Evolutionary conservation across 2,329 filamentous ascomycete genomes (phyloP), one percentile per base, ranked within the genome.

Genomic region (Exophiala calicioides): DNA sequence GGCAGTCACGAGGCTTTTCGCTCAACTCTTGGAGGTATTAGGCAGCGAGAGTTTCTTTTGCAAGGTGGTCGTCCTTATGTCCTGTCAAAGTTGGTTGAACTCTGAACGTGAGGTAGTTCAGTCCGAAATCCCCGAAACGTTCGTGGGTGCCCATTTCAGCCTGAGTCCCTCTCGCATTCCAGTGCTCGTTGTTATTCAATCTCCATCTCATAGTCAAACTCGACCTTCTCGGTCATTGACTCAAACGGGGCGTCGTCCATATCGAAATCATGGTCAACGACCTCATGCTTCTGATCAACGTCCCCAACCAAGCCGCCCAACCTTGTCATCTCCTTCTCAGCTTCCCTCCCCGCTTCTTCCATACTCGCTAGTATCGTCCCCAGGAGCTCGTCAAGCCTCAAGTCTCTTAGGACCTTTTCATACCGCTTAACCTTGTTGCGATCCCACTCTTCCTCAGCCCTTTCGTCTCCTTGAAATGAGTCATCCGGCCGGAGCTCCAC

Each of bases 331-430:
- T 73, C 69, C n/a, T 59, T 57, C 16, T 71, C 67, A 0, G 81
- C 80, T 1, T 82, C 61, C 0, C 62, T 49, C 50, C 79, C 82
- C 0, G 78, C 83, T 20, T 70, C 65, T 39, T 84, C 82, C 39
- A 86, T 71, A 0, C 81, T 84, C 0, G 54, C 57, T 40, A 87
- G 72, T 7, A 88, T 74, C 5, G 68, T 68, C 4, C 67, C 64
- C 2, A 88, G 67, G 52, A 88, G 85, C 43, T 68, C 69, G 18
- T 79, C 74, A 8, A 88, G 67, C 43, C 85, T 77, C 55, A 86
- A 82, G 53, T 79, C 77, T 47, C 76, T 74, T 2, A 88, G 67
- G 16, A 73, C 71, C 10, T 65, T 61, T 16, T 60, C 63, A 34
- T 47, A 60, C 30, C 60, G 64, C 44, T 9, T 49, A 44, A 45